Conservation (phyloP, 768 basidiomycete species). For the Naganishia vishniacii region DNA sequence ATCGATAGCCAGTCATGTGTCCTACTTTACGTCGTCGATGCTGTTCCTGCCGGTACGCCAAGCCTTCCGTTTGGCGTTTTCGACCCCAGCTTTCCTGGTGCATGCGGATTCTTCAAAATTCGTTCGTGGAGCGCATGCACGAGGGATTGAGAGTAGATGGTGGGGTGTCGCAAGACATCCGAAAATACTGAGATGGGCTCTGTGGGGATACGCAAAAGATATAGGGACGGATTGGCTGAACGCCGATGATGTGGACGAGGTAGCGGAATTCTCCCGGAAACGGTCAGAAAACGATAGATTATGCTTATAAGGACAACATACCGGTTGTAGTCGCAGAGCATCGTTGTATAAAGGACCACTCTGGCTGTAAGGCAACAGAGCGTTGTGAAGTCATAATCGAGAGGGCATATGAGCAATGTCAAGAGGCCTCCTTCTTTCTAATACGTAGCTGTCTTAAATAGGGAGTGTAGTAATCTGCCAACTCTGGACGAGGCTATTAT, state of each 20-base stretch:
- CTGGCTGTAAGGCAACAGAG: background rate
- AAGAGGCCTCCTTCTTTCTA: too few relatives aligned
- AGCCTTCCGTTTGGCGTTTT: constrained; percentile 1
- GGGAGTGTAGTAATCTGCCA: too few relatives aligned
- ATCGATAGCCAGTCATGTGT: background rate
- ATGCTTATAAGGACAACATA: background rate
- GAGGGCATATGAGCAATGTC: too few relatives aligned
- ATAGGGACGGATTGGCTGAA: constrained; percentile 25
- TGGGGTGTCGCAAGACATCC: constrained; percentile 22
- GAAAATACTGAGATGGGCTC: background rate
- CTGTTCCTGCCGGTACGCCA: constrained; percentile 3
- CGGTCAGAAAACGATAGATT: background rate
- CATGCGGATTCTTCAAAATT: background rate
- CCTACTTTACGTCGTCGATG: background rate
- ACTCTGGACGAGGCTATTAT: background rate
- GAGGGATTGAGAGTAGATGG: constrained; percentile 23
- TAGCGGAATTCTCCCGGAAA: constrained; percentile 6
- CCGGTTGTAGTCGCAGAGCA: too few relatives aligned
- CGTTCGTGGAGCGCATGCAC: constrained; percentile 16
- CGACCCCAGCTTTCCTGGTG: constrained; percentile 4
- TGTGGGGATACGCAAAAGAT: constrained; percentile 21
- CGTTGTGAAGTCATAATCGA: too few relatives aligned
- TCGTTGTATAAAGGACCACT: background rate
- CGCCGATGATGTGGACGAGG: constrained; percentile 22
- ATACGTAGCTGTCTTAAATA: too few relatives aligned